Evolutionary conservation across 768 basidiomycete genomes (phyloP).

Genomic region (Piloderma croceum): DNA sequence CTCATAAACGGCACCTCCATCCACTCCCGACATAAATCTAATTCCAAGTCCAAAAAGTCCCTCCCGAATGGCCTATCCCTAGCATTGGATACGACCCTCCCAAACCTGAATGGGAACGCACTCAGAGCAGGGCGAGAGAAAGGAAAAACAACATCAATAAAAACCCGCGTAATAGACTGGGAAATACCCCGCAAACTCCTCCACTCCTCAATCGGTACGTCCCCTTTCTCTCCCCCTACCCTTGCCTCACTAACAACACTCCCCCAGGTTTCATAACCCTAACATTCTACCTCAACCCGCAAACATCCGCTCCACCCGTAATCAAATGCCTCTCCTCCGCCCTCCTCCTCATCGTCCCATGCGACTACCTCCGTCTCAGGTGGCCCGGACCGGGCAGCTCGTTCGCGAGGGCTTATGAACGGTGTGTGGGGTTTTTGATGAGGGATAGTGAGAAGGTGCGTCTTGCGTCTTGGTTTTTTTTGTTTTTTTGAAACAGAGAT

Average conservation of each 20-base stretch:
- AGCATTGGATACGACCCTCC: too few relatives aligned
- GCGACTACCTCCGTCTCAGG: constrained; percentile 70
- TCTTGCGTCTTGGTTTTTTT: constrained; percentile 1
- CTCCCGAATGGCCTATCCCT: too few relatives aligned
- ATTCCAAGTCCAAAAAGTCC: too few relatives aligned
- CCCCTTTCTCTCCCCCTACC: constrained; percentile 4
- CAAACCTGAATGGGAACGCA: not conserved
- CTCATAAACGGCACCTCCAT: too few relatives aligned
- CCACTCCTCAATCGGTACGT: constrained; percentile 84
- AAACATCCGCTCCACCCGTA: constrained; percentile 46
- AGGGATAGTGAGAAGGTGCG: constrained; percentile 78
- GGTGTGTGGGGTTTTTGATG: constrained; percentile 76
- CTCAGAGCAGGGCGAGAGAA: not conserved
- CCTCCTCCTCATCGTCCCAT: constrained; percentile 62
- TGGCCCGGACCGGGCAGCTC: too few relatives aligned
- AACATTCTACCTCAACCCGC: constrained; percentile 44
- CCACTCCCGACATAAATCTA: too few relatives aligned
- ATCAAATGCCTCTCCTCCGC: constrained; percentile 58
- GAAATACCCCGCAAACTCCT: constrained; percentile 86
- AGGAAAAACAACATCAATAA: not conserved
- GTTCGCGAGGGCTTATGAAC: constrained; percentile 71
- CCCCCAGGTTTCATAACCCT: constrained; percentile 57
- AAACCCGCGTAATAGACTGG: constrained; percentile 52
- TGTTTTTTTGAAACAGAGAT: not conserved
- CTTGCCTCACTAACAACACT: constrained; percentile 4